Evolutionary conservation across 2,329 filamentous ascomycete species (phyloP).

Genomic region (Penicillium palitans): DNA sequence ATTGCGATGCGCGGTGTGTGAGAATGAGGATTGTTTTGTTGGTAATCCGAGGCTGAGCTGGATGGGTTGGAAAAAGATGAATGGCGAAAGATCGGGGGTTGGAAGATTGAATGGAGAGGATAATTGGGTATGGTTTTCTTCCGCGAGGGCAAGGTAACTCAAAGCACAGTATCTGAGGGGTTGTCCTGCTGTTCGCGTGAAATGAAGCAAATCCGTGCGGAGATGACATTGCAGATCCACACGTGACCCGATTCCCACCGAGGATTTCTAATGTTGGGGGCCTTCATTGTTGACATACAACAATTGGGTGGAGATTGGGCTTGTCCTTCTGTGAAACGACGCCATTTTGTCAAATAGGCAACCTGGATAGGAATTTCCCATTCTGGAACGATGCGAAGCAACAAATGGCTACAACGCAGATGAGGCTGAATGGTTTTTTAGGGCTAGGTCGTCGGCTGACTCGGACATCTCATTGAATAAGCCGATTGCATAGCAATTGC

Average conservation of each 20-base stretch:
- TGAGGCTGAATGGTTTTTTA: background rate
- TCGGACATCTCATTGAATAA: background rate
- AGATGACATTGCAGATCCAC: background rate
- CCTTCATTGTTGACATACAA: background rate
- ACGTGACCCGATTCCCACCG: background rate
- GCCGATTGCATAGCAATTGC: background rate
- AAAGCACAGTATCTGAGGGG: background rate
- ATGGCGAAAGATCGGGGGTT: background rate
- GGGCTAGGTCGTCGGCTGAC: background rate
- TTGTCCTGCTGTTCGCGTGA: background rate
- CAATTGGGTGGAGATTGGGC: background rate
- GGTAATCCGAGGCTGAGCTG: background rate
- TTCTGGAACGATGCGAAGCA: background rate
- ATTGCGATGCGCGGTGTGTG: conserved; percentile 16
- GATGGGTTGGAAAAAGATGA: too few species aligned
- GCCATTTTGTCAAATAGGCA: too few species aligned
- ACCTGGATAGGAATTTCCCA: rapidly evolving
- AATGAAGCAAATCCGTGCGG: conserved; percentile 9
- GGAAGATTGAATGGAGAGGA: rapidly evolving
- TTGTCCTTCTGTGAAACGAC: background rate
- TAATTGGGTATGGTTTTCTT: background rate
- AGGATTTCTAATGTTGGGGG: background rate
- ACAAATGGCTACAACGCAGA: background rate
- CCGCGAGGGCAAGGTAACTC: background rate
- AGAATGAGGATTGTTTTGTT: background rate